Percentiles rank a stretch among this genome's conserved stretches.
phyloP scores from a whole-genome alignment of 208 protist genomes.

The Acanthamoeba royreba region DNA sequence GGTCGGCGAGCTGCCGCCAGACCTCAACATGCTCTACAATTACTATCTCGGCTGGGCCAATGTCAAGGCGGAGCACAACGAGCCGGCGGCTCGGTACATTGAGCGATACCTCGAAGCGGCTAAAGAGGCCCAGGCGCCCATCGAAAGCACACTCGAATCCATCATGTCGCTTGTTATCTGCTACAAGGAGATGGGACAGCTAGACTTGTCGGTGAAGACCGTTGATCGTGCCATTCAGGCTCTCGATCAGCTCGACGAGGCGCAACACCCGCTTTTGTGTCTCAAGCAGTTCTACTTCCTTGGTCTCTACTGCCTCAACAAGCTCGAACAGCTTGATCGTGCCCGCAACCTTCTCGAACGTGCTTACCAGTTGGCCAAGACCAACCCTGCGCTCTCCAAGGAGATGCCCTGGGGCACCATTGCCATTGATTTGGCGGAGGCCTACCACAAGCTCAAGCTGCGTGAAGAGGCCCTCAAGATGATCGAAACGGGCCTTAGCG shows the following conservation, averaged over 20 bases:
- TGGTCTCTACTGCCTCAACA: conserved; percentile 14
- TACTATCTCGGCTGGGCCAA: background rate
- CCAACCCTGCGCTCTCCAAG: background rate
- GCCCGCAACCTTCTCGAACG: background rate
- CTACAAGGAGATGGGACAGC: background rate
- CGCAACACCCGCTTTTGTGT: background rate
- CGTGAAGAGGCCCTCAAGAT: conserved; percentile 1
- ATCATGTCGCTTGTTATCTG: conserved; percentile 7
- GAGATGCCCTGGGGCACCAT: conserved; percentile 26
- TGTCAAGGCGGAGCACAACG: background rate
- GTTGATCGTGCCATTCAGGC: background rate
- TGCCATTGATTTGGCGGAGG: background rate
- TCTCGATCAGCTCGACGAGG: background rate
- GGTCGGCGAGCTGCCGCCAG: background rate
- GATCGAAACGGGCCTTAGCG: background rate
- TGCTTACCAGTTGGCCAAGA: background rate
- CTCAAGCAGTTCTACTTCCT: conserved; percentile 29
- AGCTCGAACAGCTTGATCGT: background rate
- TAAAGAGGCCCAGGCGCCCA: background rate
- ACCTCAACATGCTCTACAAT: background rate
- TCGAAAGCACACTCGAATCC: conserved; percentile 1
- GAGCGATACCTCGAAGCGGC: background rate
- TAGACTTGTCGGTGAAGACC: background rate
- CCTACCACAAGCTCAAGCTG: conserved; percentile 18
- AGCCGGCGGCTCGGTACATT: background rate